phyloP scores from a whole-genome alignment of 2,329 filamentous ascomycete species.

The Beauveria caledonica region DNA sequence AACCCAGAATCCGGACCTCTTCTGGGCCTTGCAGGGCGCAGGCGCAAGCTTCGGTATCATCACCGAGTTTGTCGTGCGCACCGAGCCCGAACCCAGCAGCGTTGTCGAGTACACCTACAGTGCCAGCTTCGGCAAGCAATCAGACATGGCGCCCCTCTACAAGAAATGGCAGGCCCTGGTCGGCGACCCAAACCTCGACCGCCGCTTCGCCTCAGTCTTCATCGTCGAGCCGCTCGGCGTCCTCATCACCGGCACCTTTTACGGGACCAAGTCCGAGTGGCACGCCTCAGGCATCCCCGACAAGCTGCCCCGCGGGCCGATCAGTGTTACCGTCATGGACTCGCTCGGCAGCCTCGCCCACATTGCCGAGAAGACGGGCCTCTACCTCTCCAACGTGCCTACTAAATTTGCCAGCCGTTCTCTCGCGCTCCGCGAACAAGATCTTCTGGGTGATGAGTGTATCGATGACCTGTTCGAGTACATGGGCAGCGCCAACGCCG shows the following conservation, averaged over 20 bases:
- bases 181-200: conserved; percentile 44
- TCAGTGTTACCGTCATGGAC: conserved; percentile 45
- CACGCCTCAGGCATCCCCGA: conserved; percentile 39
- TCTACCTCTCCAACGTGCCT: conserved; percentile 39
- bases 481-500: conserved; percentile 39
- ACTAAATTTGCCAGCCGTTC: conserved; percentile 50
- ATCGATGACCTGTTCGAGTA: conserved; percentile 46
- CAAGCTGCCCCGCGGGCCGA: conserved; percentile 35
- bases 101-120: conserved; percentile 52
- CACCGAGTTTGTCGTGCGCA: conserved; percentile 48
- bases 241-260: conserved; percentile 53
- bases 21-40: conserved; percentile 49
- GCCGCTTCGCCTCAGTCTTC: conserved; percentile 50
- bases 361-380: conserved; percentile 39
- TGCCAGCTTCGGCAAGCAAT: conserved; percentile 39
- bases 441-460: conserved; percentile 36
- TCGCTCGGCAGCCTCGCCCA: conserved; percentile 54
- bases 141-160: conserved; percentile 41
- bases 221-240: conserved; percentile 45
- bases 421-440: conserved; percentile 41
- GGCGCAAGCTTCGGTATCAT: conserved; percentile 49
- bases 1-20: conserved; percentile 42
- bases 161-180: conserved; percentile 51
- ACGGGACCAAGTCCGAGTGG: conserved; percentile 50
- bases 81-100: conserved; percentile 45